Evolutionary conservation across 1,139 yeast genomes (phyloP).

Genomic region (Saccharomyces hybrid): DNA sequence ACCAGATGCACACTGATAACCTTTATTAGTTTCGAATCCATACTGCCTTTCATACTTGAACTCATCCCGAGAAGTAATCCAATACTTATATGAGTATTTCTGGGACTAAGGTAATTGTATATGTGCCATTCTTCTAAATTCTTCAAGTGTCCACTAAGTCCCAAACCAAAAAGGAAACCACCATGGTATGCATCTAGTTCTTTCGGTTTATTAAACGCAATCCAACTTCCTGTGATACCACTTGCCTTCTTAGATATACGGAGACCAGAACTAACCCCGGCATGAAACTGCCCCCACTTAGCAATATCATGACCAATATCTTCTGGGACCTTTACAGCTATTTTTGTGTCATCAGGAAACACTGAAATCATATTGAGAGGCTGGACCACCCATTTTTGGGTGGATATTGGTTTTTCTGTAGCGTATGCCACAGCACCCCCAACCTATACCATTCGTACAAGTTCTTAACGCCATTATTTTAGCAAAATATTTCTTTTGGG

Average conservation of each 20-base stretch:
- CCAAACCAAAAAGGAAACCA: constrained; percentile 87
- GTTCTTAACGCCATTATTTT: constrained; percentile 63
- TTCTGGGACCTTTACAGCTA: constrained; percentile 48
- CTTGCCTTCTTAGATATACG: constrained; percentile 61
- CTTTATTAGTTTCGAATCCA: constrained; percentile 82
- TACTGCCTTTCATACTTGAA: constrained; percentile 75
- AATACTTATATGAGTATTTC: constrained; percentile 75
- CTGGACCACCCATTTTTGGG: constrained; percentile 80
- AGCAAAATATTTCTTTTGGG: constrained; percentile 55
- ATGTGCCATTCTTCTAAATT: constrained; percentile 93
- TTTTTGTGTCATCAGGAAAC: constrained; percentile 62
- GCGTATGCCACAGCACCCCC: constrained; percentile 64
- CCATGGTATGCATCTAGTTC: constrained; percentile 74
- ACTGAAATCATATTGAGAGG: constrained; percentile 61
- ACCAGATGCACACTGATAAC: constrained; percentile 90
- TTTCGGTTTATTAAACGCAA: constrained; percentile 74
- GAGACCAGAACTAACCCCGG: constrained; percentile 84
- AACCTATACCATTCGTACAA: constrained; percentile 65
- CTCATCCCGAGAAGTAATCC: constrained; percentile 89
- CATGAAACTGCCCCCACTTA: constrained; percentile 88
- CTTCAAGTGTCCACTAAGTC: constrained; percentile 81
- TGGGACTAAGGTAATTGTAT: constrained; percentile 86
- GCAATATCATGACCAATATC: constrained; percentile 43
- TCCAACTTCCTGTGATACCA: constrained; percentile 87
- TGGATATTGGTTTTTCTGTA: constrained; percentile 67